Evolutionary conservation across 768 basidiomycete genomes (phyloP), one percentile per base, ranked within the genome.

Genomic region (Pisolithus orientalis): DNA sequence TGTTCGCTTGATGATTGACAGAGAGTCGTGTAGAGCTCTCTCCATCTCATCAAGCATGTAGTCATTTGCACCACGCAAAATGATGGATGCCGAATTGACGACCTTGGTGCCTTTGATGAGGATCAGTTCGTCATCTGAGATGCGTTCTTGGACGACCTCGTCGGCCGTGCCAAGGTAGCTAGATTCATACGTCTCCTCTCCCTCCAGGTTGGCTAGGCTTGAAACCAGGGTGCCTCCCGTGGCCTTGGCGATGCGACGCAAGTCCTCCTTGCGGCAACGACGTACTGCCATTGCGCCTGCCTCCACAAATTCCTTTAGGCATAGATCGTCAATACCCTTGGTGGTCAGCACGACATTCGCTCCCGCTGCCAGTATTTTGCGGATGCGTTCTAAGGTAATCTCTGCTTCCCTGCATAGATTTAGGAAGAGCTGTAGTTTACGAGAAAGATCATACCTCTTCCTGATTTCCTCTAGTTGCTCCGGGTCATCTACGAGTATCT

Each of bases 41-140:
- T 99, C 96, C 96, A 98, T 99, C 77, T 99, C 96, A 67, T 99
- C 96, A 60, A 98, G 74, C 90, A 97, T 94, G 69, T 95, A 97
- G 70, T 99, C 96, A 69, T 98, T 99, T 28, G 96, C 96, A 43
- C 96, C 96, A 50, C 96, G 82, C 53, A 99, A 76, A 53, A 99
- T 82, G 62, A 99, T 89, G 17, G 94, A 96, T 13, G 88, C 78
- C 24, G 93, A 94, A 73, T 74, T 94, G 65, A 98, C 94, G 39
- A 93, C 87, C 72, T 95, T 98, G 47, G 94, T 98, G 3, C 96
- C 96, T 75, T 97, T 99, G 75, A 98, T 76, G 57, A 99, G 74
- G 68, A 98, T 98, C 43, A 96, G 79, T 66, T 99, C 95, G 67
- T 99, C 96, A 62, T 99, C 96, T n/a, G 92, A 87, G 66, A 98